Conservation (phyloP, 2,329 filamentous ascomycete genomes). For the Sclerotinia sclerotiorum region DNA sequence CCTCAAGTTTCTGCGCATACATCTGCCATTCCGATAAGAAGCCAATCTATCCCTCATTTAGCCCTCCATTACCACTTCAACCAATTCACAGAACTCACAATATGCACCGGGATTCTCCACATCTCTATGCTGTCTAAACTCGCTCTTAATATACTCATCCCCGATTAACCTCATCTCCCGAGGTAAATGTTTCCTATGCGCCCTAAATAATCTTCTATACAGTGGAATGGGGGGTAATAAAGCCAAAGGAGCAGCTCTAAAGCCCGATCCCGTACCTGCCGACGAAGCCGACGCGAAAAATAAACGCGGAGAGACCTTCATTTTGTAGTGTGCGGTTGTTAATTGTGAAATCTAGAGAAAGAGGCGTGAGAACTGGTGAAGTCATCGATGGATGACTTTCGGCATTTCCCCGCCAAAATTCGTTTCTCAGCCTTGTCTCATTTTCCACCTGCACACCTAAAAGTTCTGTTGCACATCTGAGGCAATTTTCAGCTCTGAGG, state of each 20-base stretch:
- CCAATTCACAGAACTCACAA: slow-evolving; percentile 58
- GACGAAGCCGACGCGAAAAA: slow-evolving; percentile 35
- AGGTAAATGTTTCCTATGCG: slow-evolving; percentile 77
- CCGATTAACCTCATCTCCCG: slow-evolving; percentile 76
- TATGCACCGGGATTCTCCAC: slow-evolving; percentile 91
- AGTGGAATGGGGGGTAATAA: slow-evolving; percentile 61
- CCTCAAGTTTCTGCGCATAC: slow-evolving; percentile 90
- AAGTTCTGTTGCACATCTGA: background rate
- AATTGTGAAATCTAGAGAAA: slow-evolving; percentile 12
- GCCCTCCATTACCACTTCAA: background rate
- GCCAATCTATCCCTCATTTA: slow-evolving; percentile 63
- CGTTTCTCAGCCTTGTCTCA: slow-evolving; percentile 23
- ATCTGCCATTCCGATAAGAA: slow-evolving; percentile 96
- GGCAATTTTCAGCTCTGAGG: background rate
- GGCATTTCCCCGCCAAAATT: slow-evolving; percentile 15
- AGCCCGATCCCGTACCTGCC: slow-evolving; percentile 29
- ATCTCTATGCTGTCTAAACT: slow-evolving; percentile 80
- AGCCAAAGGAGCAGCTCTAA: slow-evolving; percentile 37
- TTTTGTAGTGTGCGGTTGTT: slow-evolving; percentile 20
- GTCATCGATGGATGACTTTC: slow-evolving; percentile 15
- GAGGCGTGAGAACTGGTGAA: slow-evolving; percentile 1
- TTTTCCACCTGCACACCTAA: background rate
- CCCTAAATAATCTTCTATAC: slow-evolving; percentile 82
- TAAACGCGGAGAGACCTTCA: slow-evolving; percentile 33
- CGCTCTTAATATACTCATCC: slow-evolving; percentile 88